A percentile compares a stretch with the other conserved stretches of the same genome.
Evolutionary conservation across 495 filamentous ascomycete species (phyloP).

Genomic region (Lophiostoma macrostomum): DNA sequence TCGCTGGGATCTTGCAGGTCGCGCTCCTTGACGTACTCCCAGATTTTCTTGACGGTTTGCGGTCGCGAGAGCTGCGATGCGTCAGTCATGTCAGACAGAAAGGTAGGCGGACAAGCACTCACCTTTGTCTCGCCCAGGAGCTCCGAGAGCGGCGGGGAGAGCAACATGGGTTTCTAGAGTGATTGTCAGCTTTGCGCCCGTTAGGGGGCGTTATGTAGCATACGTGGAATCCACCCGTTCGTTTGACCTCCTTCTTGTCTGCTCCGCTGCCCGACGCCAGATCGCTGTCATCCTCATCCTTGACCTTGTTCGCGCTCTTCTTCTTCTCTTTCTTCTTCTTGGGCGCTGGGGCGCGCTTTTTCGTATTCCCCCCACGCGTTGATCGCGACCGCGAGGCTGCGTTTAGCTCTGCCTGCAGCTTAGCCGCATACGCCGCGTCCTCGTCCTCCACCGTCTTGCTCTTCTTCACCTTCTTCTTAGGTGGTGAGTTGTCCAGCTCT

Average conservation of each 20-base stretch:
- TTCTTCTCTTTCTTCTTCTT: conserved; percentile 66
- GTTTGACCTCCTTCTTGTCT: conserved; percentile 62
- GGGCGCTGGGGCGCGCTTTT: conserved; percentile 43
- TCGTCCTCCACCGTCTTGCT: conserved; percentile 54
- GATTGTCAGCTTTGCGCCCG: conserved; percentile 1
- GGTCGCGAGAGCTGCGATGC: conserved; percentile 73
- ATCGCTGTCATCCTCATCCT: conserved; percentile 76
- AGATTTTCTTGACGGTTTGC: conserved; percentile 91
- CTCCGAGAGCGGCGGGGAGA: conserved; percentile 63
- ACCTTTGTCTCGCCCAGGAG: conserved; percentile 54
- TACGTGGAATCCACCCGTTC: conserved; percentile 68
- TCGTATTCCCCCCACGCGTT: conserved; percentile 64
- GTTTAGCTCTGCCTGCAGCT: conserved; percentile 91
- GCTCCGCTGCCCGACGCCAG: conserved; percentile 60
- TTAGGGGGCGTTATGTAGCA: conserved; percentile 31
- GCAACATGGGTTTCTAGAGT: conserved; percentile 60
- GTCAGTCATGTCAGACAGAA: not conserved
- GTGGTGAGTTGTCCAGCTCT: conserved; percentile 46
- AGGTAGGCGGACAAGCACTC: conserved; percentile 19
- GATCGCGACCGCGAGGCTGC: conserved; percentile 57
- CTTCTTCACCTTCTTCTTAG: conserved; percentile 57
- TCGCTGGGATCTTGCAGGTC: conserved; percentile 88
- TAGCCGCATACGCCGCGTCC: conserved; percentile 80
- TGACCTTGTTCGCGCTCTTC: conserved; percentile 75
- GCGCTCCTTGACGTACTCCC: conserved; percentile 85